Evolutionary conservation across 352 stramenopile genomes (phyloP), one percentile per base, ranked within the genome.

Genomic region (Phytophthora litchii): DNA sequence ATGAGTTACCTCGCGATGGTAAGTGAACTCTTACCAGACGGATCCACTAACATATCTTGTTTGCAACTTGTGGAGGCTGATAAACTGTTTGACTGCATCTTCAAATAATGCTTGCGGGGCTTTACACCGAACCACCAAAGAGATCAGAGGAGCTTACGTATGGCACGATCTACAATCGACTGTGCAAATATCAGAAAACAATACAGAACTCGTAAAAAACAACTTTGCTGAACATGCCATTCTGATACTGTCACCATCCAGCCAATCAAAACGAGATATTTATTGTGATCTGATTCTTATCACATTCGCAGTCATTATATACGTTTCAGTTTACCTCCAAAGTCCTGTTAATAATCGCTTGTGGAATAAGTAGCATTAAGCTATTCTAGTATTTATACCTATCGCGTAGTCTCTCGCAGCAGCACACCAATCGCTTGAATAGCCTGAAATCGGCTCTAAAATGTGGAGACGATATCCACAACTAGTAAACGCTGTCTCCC

Each of bases 221-320:
- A 38, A 38, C 11, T 17, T 27, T 3, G 23, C 23, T 27, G 23
- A 12, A 34, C 10, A 34, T 12, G 29, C 29, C 10, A 12, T 34
- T 34, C 29, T 34, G 7, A 34, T 34, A 34, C 6, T 9, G 7
- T 34, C 10, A 13, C 10, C 29, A 11, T 34, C 10, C 29, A 38
- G 11, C 34, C 34, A 38, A 38, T 38, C 34, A 38, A 38, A 17
- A 17, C 4, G 11, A 6, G 6, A 6, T n/a, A 17, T 38, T 14
- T 14, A 17, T 38, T 38, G 14, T 38, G 34, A 38, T 38, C 34
- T 38, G 34, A 38, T 38, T 38, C 34, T 17, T 38, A 38, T 42
- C 36, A 42, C 36, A 42, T 14, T 13, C 10, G 29, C 29, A 34
- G 29, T 34, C 29, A 11, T 34, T 34, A 34, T 34, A 34, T 34